These are phyloP conservation scores for Incumbomyces lentus DNA, from an alignment of 2,329 filamentous ascomycete species.

Conservation along the genomic window DNA sequence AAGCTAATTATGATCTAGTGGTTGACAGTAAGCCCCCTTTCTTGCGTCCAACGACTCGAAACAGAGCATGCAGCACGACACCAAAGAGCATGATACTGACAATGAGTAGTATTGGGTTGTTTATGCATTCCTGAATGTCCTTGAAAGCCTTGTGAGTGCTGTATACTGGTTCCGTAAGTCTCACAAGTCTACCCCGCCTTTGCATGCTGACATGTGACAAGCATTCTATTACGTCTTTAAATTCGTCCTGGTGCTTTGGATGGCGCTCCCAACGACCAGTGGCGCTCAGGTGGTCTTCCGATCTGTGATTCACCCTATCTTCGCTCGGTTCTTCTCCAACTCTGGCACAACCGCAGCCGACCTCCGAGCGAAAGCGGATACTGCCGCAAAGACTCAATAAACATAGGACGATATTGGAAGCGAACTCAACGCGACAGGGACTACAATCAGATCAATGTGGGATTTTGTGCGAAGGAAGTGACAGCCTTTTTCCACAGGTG, in stretches of 20 bases:
- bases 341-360: constrained; percentile 67
- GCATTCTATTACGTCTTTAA: constrained; percentile 99
- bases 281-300: constrained; percentile 95
- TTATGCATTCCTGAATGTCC: constrained; percentile 54
- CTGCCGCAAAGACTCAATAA: constrained; percentile 51
- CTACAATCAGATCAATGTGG: background rate
- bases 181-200: background rate
- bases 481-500: no score
- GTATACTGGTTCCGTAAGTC: constrained; percentile 57
- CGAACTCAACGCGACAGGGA: background rate
- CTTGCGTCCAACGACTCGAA: constrained; percentile 1
- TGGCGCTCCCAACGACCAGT: constrained; percentile 91
- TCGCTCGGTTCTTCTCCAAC: constrained; percentile 78
- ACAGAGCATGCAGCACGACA: background rate
- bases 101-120: constrained; percentile 55
- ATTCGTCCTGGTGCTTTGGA: constrained; percentile 94
- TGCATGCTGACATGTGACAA: constrained; percentile 23
- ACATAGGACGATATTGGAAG: constrained; percentile 3
- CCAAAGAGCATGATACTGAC: constrained; percentile 16
- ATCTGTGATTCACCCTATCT: constrained; percentile 83
- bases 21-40: constrained; percentile 43
- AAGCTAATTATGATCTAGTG: constrained; percentile 37
- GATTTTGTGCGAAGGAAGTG: no score
- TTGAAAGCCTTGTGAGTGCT: constrained; percentile 56
- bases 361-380: constrained; percentile 79